Conservation (phyloP, 2,329 filamentous ascomycete species). For the Orbilia javanica region DNA sequence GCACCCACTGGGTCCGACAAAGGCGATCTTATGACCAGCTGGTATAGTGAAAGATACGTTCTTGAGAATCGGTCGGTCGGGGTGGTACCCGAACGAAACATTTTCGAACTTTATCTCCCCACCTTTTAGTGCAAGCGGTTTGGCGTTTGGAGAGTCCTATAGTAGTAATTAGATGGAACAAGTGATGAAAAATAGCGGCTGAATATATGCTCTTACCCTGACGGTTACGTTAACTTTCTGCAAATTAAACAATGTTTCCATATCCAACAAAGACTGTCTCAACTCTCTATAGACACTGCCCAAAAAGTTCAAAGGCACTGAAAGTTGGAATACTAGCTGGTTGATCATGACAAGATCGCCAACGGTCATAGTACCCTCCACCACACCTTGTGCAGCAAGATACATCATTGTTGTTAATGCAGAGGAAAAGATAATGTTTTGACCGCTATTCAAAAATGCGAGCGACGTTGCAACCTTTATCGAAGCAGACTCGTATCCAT, state of each 20-base stretch:
- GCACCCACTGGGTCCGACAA: conserved; percentile 94
- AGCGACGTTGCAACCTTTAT: conserved; percentile 97
- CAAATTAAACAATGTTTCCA: conserved; percentile 97
- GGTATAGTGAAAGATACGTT: conserved; percentile 90
- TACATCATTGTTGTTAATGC: conserved; percentile 99
- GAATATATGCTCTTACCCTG: conserved; percentile 65
- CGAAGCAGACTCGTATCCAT: conserved; percentile 89
- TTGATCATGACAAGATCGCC: conserved; percentile 99
- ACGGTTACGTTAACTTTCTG: conserved; percentile 95
- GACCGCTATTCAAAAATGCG: conserved; percentile 90
- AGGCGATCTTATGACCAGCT: conserved; percentile 93
- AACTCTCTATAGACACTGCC: conserved; percentile 98
- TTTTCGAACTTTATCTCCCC: conserved; percentile 96
- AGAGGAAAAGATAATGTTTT: conserved; percentile 96
- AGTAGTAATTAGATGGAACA: conserved; percentile 14
- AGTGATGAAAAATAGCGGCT: neutral
- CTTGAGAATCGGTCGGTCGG: conserved; percentile 85
- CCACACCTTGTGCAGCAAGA: conserved; percentile 89
- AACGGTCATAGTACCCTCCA: conserved; percentile 82
- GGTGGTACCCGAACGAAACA: conserved; percentile 91
- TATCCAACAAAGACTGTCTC: conserved; percentile 92
- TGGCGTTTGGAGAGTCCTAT: conserved; percentile 77
- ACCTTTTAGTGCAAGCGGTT: conserved; percentile 79
- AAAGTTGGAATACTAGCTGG: conserved; percentile 97
- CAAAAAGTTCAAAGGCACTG: conserved; percentile 94